Percentiles rank a stretch among this genome's conserved stretches.
These are phyloP conservation scores for Arthrinium puccinioides DNA, from an alignment of 2,329 filamentous ascomycete species.

Conservation along the genomic window DNA sequence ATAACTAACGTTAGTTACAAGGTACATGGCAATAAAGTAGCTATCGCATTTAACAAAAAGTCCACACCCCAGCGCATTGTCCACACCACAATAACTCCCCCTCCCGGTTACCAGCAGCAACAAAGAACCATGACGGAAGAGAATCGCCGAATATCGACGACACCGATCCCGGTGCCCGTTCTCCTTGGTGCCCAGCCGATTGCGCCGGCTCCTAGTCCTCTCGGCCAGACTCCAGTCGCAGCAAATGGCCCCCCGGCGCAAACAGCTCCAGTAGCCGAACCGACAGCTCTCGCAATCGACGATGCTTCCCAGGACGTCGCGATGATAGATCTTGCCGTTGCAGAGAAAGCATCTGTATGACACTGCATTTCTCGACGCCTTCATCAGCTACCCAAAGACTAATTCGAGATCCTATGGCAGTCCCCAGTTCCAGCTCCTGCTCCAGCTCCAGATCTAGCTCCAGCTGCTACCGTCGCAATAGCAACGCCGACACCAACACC, in stretches of 20 bases:
- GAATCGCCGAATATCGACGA: constrained; percentile 8
- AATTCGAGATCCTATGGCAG: no score
- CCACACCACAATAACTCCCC: no score
- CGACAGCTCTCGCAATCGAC: constrained; percentile 8
- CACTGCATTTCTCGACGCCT: background rate
- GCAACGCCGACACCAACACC: constrained; percentile 10
- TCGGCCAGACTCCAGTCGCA: constrained; percentile 17
- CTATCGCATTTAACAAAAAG: no score
- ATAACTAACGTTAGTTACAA: no score
- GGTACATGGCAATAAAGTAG: no score
- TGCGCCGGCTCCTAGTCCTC: constrained; percentile 5
- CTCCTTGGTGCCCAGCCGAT: constrained; percentile 3
- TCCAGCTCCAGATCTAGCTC: background rate
- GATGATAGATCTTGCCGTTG: constrained; percentile 33
- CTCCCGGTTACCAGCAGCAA: no score
- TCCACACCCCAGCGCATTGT: no score
- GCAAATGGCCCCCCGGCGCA: constrained; percentile 9
- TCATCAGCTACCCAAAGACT: background rate
- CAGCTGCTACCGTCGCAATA: constrained; percentile 11
- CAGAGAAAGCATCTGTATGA: constrained; percentile 33
- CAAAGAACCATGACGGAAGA: constrained; percentile 4
- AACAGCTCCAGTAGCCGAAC: constrained; percentile 2
- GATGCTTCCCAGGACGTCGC: constrained; percentile 25
- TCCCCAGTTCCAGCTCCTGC: background rate
- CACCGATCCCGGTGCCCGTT: constrained; percentile 9